These are phyloP conservation scores for Conidiobolus coronatus DNA, from an alignment of 371 early-diverging fungal genomes.

Conservation along the genomic window DNA sequence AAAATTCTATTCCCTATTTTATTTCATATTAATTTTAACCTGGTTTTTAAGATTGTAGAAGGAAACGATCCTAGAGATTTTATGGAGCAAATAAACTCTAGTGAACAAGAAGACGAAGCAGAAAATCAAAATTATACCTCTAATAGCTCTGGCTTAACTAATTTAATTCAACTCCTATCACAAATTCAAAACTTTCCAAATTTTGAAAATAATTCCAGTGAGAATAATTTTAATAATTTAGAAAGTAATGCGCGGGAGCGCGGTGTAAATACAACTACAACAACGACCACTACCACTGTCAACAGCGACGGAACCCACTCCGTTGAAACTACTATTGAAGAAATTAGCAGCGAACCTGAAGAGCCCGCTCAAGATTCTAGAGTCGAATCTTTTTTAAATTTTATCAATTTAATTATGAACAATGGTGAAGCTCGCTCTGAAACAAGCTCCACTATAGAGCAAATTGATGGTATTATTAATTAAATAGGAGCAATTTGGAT, in stretches of 20 bases:
- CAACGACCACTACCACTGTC: conserved; percentile 1
- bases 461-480: too few species aligned
- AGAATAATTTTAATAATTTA: too few species aligned
- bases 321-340: not conserved
- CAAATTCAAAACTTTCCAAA: not conserved
- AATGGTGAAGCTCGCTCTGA: not conserved
- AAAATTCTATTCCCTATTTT: not conserved
- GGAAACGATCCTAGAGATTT: conserved; percentile 8
- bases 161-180: not conserved
- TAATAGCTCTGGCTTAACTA: not conserved
- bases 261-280: conserved; percentile 3
- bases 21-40: not conserved
- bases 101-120: not conserved
- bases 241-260: not conserved
- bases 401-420: conserved; percentile 2
- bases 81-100: not conserved
- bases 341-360: not conserved
- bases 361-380: not conserved
- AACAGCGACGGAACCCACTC: not conserved
- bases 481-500: too few species aligned
- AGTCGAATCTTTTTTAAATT: not conserved
- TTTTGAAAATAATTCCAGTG: not conserved
- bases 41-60: conserved; percentile 3
- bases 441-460: not conserved
- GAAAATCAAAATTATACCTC: conserved; percentile 4